Evolutionary conservation across 176 grass and related monocot species (phyloP).

Genomic region (Cenchrus americanus): DNA sequence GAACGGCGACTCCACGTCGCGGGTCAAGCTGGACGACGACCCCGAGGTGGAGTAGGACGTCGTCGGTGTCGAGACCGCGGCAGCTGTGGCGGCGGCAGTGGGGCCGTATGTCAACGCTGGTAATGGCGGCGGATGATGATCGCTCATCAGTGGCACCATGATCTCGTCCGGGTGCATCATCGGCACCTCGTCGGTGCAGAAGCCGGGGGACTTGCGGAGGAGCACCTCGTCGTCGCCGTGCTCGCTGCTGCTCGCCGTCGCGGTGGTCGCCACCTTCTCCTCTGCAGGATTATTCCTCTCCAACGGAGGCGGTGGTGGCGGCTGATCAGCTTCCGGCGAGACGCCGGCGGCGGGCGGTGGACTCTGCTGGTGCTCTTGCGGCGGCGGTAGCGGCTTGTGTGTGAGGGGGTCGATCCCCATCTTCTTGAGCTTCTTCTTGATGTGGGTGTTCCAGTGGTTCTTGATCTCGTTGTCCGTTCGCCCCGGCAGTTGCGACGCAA

Average conservation of each 20-base stretch:
- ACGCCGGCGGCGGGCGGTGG: background rate
- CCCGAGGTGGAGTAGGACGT: conserved; percentile 37
- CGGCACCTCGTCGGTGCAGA: conserved; percentile 88
- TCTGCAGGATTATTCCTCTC: background rate
- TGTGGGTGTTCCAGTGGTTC: conserved; percentile 92
- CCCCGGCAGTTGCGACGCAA: conserved; percentile 58
- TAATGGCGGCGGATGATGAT: background rate
- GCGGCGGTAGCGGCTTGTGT: conserved; percentile 52
- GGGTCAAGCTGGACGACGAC: conserved; percentile 45
- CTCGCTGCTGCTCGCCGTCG: background rate
- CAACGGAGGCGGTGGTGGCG: no score
- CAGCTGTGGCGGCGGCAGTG: background rate
- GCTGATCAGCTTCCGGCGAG: background rate
- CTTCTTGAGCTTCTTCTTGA: conserved; percentile 88
- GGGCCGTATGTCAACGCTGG: background rate
- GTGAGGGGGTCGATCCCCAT: conserved; percentile 82
- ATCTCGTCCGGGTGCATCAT: conserved; percentile 77
- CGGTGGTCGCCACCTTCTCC: background rate
- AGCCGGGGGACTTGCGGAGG: conserved; percentile 39
- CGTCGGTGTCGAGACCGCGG: conserved; percentile 16
- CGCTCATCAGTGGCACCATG: conserved; percentile 31
- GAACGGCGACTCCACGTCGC: conserved; percentile 46
- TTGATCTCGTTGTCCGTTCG: conserved; percentile 90
- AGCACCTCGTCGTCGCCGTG: background rate
- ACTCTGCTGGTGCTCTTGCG: background rate